Conservation (phyloP, 1,139 yeast species). For the Blastobotrys capitulatus region DNA sequence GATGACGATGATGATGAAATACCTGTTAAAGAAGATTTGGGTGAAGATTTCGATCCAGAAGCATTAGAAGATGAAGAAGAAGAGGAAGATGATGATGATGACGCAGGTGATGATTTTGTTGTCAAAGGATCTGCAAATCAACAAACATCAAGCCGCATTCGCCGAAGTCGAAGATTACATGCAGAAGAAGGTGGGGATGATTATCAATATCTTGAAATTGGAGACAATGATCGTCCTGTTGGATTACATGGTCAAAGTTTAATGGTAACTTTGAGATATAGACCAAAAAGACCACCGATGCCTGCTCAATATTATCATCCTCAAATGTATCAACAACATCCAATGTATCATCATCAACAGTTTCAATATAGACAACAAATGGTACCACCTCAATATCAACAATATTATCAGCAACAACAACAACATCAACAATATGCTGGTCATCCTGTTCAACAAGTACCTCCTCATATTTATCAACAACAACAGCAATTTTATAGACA, state of each 20-base stretch:
- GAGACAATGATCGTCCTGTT: slow-evolving; percentile 10
- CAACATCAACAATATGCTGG: slow-evolving; percentile 6
- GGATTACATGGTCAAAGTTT: slow-evolving; percentile 10
- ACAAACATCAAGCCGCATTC: slow-evolving; percentile 6
- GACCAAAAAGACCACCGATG: slow-evolving; percentile 6
- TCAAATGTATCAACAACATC: slow-evolving; percentile 1
- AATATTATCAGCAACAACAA: not conserved
- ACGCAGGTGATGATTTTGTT: slow-evolving; percentile 14
- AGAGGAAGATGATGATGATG: slow-evolving; percentile 13
- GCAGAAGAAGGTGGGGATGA: slow-evolving; percentile 9
- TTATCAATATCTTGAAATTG: slow-evolving; percentile 6
- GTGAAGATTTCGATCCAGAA: slow-evolving; percentile 8
- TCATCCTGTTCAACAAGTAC: not conserved
- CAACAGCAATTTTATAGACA: not conserved
- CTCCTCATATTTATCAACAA: not conserved
- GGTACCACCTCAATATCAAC: not conserved
- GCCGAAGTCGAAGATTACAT: slow-evolving; percentile 17
- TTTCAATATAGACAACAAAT: not conserved
- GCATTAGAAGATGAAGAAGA: slow-evolving; percentile 11
- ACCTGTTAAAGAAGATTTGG: slow-evolving; percentile 4
- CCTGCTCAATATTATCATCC: not conserved
- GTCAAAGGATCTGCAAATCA: not conserved
- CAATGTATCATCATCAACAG: slow-evolving; percentile 9
- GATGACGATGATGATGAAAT: slow-evolving; percentile 4
- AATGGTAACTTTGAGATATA: slow-evolving; percentile 11